Percentiles rank a stretch among this genome's conserved stretches.
Evolutionary conservation across 345 rosid genomes (phyloP).

Genomic region (Firmiana major): DNA sequence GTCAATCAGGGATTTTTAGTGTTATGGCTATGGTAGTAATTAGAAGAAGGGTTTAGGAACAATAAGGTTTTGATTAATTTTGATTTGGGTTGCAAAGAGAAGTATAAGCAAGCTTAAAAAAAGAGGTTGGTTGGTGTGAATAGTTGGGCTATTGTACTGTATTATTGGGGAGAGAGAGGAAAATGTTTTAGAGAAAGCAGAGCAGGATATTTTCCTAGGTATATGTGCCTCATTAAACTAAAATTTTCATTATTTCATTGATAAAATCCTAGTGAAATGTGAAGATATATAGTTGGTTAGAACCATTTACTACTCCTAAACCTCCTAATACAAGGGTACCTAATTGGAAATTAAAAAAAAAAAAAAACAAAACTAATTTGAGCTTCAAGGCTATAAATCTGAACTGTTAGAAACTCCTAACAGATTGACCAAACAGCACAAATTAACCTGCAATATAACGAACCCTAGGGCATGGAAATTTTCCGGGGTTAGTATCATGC

Average conservation of each 20-base stretch:
- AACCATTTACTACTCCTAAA: neutral
- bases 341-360: neutral
- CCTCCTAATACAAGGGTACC: neutral
- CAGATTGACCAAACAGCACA: neutral
- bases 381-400: neutral
- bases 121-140: neutral
- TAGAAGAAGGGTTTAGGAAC: neutral
- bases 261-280: neutral
- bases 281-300: neutral
- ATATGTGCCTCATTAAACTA: neutral
- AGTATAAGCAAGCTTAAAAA: neutral
- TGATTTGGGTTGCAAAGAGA: neutral
- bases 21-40: neutral
- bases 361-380: neutral
- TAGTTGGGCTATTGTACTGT: neutral
- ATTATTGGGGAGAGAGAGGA: neutral
- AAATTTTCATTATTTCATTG: neutral
- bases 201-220: neutral
- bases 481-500: neutral
- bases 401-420: neutral
- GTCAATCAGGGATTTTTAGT: neutral
- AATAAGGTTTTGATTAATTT: neutral
- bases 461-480: neutral
- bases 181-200: neutral
- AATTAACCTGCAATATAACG: neutral